These are phyloP conservation scores for Tripterygium wilfordii DNA, from an alignment of 177 flowering plant species.

Conservation along the genomic window DNA sequence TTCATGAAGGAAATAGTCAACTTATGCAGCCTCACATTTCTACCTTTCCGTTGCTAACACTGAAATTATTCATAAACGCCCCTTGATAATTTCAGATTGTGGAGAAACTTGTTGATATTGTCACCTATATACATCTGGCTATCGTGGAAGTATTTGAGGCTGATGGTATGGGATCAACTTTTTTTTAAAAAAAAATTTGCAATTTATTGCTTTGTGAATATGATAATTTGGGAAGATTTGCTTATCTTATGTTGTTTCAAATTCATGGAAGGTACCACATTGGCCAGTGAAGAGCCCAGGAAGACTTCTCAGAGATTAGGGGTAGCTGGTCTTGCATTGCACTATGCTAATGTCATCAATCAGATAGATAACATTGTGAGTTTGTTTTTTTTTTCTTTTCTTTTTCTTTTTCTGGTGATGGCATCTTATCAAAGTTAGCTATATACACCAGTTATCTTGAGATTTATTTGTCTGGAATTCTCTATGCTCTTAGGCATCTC, in stretches of 20 bases:
- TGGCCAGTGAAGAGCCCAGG: constrained; percentile 11
- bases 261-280: constrained; percentile 23
- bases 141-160: constrained; percentile 53
- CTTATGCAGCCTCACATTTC: too few relatives aligned
- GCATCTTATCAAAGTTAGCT: too few relatives aligned
- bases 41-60: not conserved
- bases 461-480: not conserved
- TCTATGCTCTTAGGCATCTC: constrained; percentile 50
- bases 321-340: constrained; percentile 75
- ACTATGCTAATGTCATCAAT: constrained; percentile 79
- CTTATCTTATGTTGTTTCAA: too few relatives aligned
- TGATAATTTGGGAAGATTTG: too few relatives aligned
- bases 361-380: constrained; percentile 88
- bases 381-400: not conserved
- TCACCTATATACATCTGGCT: constrained; percentile 54
- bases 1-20: too few relatives aligned
- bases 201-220: too few relatives aligned
- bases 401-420: not conserved
- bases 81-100: constrained; percentile 46
- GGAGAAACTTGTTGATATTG: constrained; percentile 82
- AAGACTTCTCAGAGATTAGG: constrained; percentile 51
- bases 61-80: not conserved
- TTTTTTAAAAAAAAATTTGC: not conserved
- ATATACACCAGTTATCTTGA: too few relatives aligned
- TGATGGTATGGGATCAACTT: constrained; percentile 23